Percentiles rank a stretch among this genome's conserved stretches.
Conservation (phyloP, 1,284 basidiomycete genomes). For the Acaromyces ingoldii region DNA sequence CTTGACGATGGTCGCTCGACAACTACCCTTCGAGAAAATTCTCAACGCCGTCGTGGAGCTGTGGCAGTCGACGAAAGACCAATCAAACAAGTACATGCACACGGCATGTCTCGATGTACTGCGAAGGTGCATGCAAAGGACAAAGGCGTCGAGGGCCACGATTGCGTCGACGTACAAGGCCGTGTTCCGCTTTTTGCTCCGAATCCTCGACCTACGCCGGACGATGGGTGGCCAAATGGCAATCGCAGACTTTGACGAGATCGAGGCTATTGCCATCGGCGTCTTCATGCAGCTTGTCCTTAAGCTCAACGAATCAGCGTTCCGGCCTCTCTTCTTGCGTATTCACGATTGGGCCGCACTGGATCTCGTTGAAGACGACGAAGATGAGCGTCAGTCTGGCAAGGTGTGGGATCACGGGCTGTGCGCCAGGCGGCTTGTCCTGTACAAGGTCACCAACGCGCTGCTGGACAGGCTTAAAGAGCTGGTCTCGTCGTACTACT, state of each 20-base stretch:
- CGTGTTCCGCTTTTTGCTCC: slow-evolving; percentile 76
- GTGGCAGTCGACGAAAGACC: background rate
- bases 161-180: slow-evolving; percentile 68
- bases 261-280: slow-evolving; percentile 56
- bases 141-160: slow-evolving; percentile 22
- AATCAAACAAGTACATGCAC: background rate
- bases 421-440: slow-evolving; percentile 37
- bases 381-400: background rate
- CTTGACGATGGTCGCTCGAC: no score
- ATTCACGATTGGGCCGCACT: slow-evolving; percentile 92
- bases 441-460: slow-evolving; percentile 39
- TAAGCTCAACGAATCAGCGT: slow-evolving; percentile 86
- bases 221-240: slow-evolving; percentile 24
- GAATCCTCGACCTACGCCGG: slow-evolving; percentile 66
- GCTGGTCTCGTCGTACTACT: slow-evolving; percentile 43
- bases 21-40: background rate
- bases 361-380: slow-evolving; percentile 54
- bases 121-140: slow-evolving; percentile 33
- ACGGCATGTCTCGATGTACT: slow-evolving; percentile 32
- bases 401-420: slow-evolving; percentile 14
- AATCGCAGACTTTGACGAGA: slow-evolving; percentile 52
- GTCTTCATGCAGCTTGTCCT: slow-evolving; percentile 80
- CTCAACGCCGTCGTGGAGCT: slow-evolving; percentile 14
- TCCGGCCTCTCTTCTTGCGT: slow-evolving; percentile 85
- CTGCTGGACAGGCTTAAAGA: slow-evolving; percentile 34